These are phyloP conservation scores for Lactifluus volemus DNA, from an alignment of 768 basidiomycete genomes.

Conservation along the genomic window DNA sequence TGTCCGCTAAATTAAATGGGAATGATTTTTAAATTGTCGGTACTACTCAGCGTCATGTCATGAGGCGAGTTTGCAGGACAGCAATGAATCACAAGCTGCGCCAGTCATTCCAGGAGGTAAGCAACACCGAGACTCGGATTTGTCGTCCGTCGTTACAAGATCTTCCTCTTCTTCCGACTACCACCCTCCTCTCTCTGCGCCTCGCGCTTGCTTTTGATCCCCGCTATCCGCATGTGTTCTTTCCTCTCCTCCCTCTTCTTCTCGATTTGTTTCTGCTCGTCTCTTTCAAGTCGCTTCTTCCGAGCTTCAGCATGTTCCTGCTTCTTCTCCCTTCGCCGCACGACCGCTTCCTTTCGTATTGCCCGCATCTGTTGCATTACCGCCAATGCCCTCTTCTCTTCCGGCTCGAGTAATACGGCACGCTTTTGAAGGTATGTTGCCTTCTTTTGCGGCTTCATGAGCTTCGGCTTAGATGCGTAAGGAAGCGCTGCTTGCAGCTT, in stretches of 20 bases:
- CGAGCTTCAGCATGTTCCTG: slow-evolving; percentile 61
- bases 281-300: slow-evolving; percentile 65
- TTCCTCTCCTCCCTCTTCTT: slow-evolving; percentile 73
- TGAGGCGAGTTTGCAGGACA: neutral
- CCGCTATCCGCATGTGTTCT: slow-evolving; percentile 62
- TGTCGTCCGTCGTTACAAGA: slow-evolving; percentile 7
- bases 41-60: neutral
- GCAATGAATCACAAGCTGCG: neutral
- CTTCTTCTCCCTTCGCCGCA: slow-evolving; percentile 76
- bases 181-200: slow-evolving; percentile 50
- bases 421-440: slow-evolving; percentile 91
- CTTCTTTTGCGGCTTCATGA: slow-evolving; percentile 61
- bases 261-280: slow-evolving; percentile 49
- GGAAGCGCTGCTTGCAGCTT: slow-evolving; percentile 88
- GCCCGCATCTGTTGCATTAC: slow-evolving; percentile 92
- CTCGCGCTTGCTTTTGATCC: slow-evolving; percentile 65
- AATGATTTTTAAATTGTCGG: neutral
- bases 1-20: too few species aligned
- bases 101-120: neutral
- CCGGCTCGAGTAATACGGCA: slow-evolving; percentile 90
- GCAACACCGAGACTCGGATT: neutral
- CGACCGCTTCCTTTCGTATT: slow-evolving; percentile 80
- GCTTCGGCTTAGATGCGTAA: slow-evolving; percentile 86
- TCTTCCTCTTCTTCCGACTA: slow-evolving; percentile 46
- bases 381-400: slow-evolving; percentile 88